Evolutionary conservation across 2,329 filamentous ascomycete genomes (phyloP).

Genomic region (Monosporascus sp.): DNA sequence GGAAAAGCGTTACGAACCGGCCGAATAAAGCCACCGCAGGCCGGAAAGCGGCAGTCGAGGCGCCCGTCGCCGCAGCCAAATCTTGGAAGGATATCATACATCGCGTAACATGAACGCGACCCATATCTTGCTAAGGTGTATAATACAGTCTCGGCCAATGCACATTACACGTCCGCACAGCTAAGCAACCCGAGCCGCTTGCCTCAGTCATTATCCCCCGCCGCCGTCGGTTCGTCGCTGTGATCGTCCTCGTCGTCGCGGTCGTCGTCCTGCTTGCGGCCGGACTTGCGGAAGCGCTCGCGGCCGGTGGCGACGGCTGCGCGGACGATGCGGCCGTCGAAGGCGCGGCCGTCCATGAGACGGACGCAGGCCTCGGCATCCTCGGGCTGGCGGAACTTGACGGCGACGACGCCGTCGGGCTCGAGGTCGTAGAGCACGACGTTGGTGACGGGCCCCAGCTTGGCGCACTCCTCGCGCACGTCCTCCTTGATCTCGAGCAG

Average conservation of each 20-base stretch:
- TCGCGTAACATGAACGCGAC: background rate
- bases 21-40: too few relatives aligned
- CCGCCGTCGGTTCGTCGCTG: background rate
- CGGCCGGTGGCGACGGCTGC: constrained; percentile 66
- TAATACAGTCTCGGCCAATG: too few relatives aligned
- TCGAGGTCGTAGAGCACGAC: constrained; percentile 88
- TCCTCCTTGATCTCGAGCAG: constrained; percentile 92
- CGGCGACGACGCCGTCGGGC: constrained; percentile 74
- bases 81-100: background rate
- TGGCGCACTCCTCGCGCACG: constrained; percentile 82
- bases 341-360: constrained; percentile 74
- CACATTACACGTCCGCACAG: too few relatives aligned
- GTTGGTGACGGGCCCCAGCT: constrained; percentile 83
- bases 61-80: background rate
- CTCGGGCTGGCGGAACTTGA: constrained; percentile 70
- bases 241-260: constrained; percentile 13
- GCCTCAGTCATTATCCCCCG: background rate
- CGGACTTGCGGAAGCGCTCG: constrained; percentile 69
- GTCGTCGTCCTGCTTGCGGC: constrained; percentile 38
- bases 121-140: background rate
- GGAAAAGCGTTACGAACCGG: too few relatives aligned
- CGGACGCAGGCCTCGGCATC: constrained; percentile 68
- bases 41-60: too few relatives aligned
- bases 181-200: too few relatives aligned
- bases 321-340: constrained; percentile 65